phyloP scores from a whole-genome alignment of 768 basidiomycete genomes.

The Suillus tomentosus region DNA sequence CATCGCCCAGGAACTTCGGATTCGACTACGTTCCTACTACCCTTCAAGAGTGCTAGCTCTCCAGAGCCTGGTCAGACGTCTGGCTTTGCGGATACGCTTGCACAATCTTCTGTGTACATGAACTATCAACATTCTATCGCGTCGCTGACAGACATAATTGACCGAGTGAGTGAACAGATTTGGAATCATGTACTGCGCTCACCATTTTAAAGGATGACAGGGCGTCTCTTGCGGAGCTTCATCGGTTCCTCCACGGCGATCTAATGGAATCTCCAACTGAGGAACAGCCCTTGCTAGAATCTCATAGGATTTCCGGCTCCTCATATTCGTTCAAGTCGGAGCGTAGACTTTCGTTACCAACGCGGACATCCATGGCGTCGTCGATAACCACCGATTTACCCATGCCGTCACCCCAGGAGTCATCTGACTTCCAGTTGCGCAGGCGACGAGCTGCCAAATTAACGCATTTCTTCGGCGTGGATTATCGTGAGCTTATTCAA shows the following conservation, averaged over 20 bases:
- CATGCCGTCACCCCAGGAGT: conserved; percentile 41
- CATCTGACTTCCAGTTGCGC: conserved; percentile 61
- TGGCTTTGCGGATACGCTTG: conserved; percentile 24
- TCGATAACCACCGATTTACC: conserved; percentile 59
- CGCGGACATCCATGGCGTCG: conserved; percentile 61
- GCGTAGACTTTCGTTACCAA: conserved; percentile 71
- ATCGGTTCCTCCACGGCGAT: conserved; percentile 59
- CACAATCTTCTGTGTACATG: conserved; percentile 57
- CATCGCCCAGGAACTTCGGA: conserved; percentile 65
- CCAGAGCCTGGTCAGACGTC: conserved; percentile 15
- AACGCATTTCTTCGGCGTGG: conserved; percentile 85
- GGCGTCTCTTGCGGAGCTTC: conserved; percentile 71
- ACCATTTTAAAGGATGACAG: conserved; percentile 62
- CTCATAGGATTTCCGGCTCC: conserved; percentile 34
- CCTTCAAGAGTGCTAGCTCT: conserved; percentile 24
- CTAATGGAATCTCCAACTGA: conserved; percentile 24
- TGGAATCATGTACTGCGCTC: conserved; percentile 11
- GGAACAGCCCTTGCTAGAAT: conserved; percentile 18
- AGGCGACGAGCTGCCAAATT: conserved; percentile 80
- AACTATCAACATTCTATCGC: conserved; percentile 82
- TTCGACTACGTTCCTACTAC: conserved; percentile 55
- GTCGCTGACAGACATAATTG: conserved; percentile 79
- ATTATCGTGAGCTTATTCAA: conserved; percentile 75
- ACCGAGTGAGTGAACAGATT: conserved; percentile 55
- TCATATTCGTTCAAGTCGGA: conserved; percentile 52